Evolutionary conservation across 176 grass and related monocot species (phyloP), one percentile per base, ranked within the genome.

Genomic region (Melocanna baccifera): DNA sequence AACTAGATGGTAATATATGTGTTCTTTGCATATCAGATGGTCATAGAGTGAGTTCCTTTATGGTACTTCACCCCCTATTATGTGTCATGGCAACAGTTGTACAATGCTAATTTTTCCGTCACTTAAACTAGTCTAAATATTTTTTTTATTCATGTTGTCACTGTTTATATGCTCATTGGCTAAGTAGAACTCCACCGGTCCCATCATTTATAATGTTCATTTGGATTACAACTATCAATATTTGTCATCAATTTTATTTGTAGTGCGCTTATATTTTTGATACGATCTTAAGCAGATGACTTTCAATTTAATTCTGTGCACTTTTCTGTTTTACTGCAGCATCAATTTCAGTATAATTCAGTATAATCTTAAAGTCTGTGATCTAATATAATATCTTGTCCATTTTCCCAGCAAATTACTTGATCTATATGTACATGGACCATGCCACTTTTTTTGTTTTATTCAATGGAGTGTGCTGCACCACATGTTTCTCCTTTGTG

Each of bases 121-220:
- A 26, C 22, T 26, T 22, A 39, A 36, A 86, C 29, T 47, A 47
- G 25, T 13, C 20, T 79, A 62, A 69, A 37, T 78, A 39, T 0
- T 14, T 79, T 56, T 59, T 40, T 59, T 11, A 42, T 59, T n/a
- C 53, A 61, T 77, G 36, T 13, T 57, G 48, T 15, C 13, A 10
- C 7, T 16, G 55, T 77, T 82, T 58, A 57, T 81, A n/a, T 65
- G 50, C 23, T 81, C 39, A 69, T 23, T 70, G 30, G 28, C 77
- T 13, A 25, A 12, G 28, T 51, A n/a, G 7, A 62, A 51, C 63
- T 50, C 22, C 10, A 64, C 11, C 71, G 66, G 56, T 77, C 12
- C 12, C 22, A 70, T 85, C 42, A 58, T 76, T 37, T 77, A 52
- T 4, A 34, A 58, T 62, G 47, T 13, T 1, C 19, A 40, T 79